These are phyloP conservation scores for Fusarium sp. DNA, from an alignment of 2,329 filamentous ascomycete species.

Conservation along the genomic window DNA sequence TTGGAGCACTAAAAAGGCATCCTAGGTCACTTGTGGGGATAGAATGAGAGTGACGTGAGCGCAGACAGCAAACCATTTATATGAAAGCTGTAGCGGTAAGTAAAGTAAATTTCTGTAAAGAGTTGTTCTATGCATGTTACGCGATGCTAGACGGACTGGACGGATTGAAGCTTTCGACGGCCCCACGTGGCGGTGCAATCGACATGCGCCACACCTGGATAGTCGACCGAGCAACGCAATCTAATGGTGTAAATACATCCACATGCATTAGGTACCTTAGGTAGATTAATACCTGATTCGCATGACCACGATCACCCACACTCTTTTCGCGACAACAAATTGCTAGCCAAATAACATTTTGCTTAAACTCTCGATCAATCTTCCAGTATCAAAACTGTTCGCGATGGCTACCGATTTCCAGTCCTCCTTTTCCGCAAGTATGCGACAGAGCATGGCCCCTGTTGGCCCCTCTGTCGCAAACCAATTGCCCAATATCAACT, in stretches of 20 bases:
- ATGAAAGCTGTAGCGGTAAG: slow-evolving; percentile 14
- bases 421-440: slow-evolving; percentile 73
- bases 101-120: slow-evolving; percentile 10
- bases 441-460: slow-evolving; percentile 68
- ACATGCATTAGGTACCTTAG: background rate
- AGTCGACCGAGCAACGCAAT: slow-evolving; percentile 48
- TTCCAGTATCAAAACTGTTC: background rate
- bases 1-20: slow-evolving; percentile 32
- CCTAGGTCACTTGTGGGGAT: slow-evolving; percentile 9
- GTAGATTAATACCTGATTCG: slow-evolving; percentile 1
- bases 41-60: background rate
- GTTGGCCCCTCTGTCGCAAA: slow-evolving; percentile 76
- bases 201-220: slow-evolving; percentile 39
- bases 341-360: background rate
- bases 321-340: background rate
- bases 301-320: slow-evolving; percentile 6
- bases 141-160: slow-evolving; percentile 31
- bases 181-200: slow-evolving; percentile 46
- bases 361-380: background rate
- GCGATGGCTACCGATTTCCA: slow-evolving; percentile 73
- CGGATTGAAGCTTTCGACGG: slow-evolving; percentile 40
- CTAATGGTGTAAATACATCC: slow-evolving; percentile 35
- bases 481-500: slow-evolving; percentile 88
- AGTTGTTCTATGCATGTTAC: slow-evolving; percentile 9
- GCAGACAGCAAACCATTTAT: slow-evolving; percentile 7